phyloP scores from a whole-genome alignment of 129 eudicot species.

The Tagetes erecta region DNA sequence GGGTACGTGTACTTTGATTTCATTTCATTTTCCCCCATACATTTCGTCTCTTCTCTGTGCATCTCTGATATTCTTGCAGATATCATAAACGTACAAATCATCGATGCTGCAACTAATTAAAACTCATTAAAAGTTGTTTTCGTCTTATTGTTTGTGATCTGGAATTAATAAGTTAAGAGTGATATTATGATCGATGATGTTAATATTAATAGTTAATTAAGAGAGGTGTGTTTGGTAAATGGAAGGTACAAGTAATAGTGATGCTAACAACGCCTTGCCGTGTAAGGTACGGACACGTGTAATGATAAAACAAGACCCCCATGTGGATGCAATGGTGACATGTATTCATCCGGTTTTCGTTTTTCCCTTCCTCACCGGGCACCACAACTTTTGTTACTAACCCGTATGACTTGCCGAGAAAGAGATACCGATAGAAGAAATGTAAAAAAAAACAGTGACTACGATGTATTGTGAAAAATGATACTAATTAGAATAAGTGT shows the following conservation, averaged over 20 bases:
- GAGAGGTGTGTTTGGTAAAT: background rate
- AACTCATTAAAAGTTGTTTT: background rate
- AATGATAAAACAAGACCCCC: constrained; percentile 31
- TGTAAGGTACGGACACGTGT: constrained; percentile 81
- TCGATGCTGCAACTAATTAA: background rate
- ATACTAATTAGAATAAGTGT: too few species aligned
- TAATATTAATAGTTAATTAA: background rate
- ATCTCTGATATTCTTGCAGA: constrained; percentile 39
- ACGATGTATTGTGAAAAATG: too few species aligned
- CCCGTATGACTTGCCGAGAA: too few species aligned
- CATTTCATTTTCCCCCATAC: constrained; percentile 11
- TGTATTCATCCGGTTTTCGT: background rate
- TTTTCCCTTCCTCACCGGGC: too few species aligned
- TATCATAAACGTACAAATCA: constrained; percentile 36
- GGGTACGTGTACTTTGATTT: constrained; percentile 18
- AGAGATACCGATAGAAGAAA: too few species aligned
- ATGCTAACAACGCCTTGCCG: constrained; percentile 51
- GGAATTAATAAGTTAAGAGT: too few species aligned
- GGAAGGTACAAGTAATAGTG: background rate
- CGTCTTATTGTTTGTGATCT: background rate
- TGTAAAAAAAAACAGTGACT: too few species aligned
- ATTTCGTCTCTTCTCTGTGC: constrained; percentile 25
- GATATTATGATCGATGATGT: too few species aligned
- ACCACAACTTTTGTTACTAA: too few species aligned
- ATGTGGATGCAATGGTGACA: constrained; percentile 41